Percentiles rank a stretch among this genome's conserved stretches.
phyloP scores from a whole-genome alignment of 306 rosid species.

The Malus fusca region DNA sequence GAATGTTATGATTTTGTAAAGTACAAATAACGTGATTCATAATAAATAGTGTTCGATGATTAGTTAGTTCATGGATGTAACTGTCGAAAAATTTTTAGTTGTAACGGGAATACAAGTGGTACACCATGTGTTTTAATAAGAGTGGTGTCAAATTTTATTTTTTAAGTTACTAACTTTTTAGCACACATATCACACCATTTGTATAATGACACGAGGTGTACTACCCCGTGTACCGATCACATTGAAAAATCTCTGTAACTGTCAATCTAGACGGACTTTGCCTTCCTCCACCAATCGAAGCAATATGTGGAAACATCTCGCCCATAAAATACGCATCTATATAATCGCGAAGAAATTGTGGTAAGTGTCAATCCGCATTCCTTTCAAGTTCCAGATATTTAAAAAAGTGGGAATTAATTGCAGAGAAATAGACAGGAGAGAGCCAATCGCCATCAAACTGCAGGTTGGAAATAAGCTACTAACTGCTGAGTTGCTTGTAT shows the following conservation, averaged over 20 bases:
- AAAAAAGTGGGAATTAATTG: neutral
- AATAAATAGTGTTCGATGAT: too few species aligned
- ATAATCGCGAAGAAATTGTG: neutral
- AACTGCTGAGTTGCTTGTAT: neutral
- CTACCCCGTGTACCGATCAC: too few species aligned
- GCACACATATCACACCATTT: too few species aligned
- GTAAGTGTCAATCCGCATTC: neutral
- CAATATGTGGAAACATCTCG: neutral
- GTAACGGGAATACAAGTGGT: too few species aligned
- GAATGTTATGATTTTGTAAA: too few species aligned
- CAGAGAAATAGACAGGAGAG: neutral
- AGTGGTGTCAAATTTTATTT: too few species aligned
- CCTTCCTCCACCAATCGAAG: neutral
- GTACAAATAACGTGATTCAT: too few species aligned
- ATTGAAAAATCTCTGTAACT: neutral
- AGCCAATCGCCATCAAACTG: neutral
- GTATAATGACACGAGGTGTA: too few species aligned
- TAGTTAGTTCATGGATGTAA: neutral
- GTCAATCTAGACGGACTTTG: neutral
- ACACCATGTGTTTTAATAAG: too few species aligned
- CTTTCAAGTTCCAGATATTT: neutral
- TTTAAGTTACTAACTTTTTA: too few species aligned
- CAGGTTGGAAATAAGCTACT: neutral
- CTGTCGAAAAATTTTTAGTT: too few species aligned
- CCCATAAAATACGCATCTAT: neutral